phyloP scores from a whole-genome alignment of 2,329 filamentous ascomycete genomes.

The Ophiognomonia clavigignenti-juglandacearum region DNA sequence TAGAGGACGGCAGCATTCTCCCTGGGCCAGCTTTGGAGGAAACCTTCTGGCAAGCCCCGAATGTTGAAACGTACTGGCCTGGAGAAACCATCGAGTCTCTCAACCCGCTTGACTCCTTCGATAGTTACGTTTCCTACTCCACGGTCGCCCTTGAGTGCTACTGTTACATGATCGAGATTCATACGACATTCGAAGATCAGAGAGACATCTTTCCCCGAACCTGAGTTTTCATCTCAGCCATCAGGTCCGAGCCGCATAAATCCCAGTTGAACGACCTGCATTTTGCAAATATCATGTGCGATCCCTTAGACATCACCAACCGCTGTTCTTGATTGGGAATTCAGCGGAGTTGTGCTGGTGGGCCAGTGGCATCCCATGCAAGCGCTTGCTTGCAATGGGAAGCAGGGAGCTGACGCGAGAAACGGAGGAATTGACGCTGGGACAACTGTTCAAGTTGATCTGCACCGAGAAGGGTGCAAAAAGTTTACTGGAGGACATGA shows the following conservation, averaged over 20 bases:
- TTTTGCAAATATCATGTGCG: conserved; percentile 31
- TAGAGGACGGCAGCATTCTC: conserved; percentile 2
- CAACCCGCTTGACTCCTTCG: conserved; percentile 9
- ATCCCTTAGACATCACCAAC: conserved; percentile 22
- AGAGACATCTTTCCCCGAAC: conserved; percentile 25
- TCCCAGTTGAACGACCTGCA: conserved; percentile 30
- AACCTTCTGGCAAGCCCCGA: conserved; percentile 29
- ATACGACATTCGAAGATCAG: conserved; percentile 23
- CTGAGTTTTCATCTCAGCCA: conserved; percentile 19
- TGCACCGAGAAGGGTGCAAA: conserved; percentile 18
- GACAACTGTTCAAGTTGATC: conserved; percentile 21
- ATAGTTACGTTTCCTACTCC: neutral
- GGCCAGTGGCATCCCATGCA: conserved; percentile 29
- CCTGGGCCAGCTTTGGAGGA: conserved; percentile 29
- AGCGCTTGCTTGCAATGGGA: conserved; percentile 31
- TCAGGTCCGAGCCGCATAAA: conserved; percentile 23
- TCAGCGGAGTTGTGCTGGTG: conserved; percentile 29
- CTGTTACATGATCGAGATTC: conserved; percentile 23
- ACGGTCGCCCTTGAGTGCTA: conserved; percentile 18
- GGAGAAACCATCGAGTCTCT: conserved; percentile 20
- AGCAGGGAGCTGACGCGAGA: conserved; percentile 16
- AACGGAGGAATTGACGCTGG: conserved; percentile 22
- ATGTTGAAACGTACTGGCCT: conserved; percentile 25
- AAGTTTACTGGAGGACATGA: conserved; percentile 13
- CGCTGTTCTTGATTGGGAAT: conserved; percentile 33